These are phyloP conservation scores for Paxillus involutus DNA, from an alignment of 768 basidiomycete species.

Conservation along the genomic window DNA sequence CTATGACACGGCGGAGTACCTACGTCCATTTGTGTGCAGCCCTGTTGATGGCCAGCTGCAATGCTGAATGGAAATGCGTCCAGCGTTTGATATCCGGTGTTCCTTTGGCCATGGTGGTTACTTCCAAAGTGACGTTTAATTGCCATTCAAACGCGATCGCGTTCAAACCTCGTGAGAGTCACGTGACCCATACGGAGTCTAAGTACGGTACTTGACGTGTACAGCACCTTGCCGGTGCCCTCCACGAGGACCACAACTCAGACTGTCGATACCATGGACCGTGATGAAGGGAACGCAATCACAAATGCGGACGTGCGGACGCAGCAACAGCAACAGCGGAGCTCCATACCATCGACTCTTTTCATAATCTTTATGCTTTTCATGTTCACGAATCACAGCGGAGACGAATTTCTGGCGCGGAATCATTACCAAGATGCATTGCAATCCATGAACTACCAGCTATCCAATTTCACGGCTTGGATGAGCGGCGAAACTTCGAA, in stretches of 20 bases:
- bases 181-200: constrained; percentile 17
- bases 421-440: constrained; percentile 70
- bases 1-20: constrained; percentile 17
- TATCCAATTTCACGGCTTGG: constrained; percentile 78
- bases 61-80: constrained; percentile 49
- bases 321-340: constrained; percentile 44
- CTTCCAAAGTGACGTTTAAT: neutral
- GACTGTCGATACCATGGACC: constrained; percentile 26
- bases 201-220: neutral
- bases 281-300: constrained; percentile 21
- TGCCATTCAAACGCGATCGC: neutral
- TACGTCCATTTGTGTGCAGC: constrained; percentile 56
- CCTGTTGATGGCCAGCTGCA: constrained; percentile 53
- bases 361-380: constrained; percentile 75
- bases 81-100: constrained; percentile 44
- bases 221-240: neutral
- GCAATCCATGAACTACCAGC: constrained; percentile 52
- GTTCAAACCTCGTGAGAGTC: constrained; percentile 6
- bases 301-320: constrained; percentile 9
- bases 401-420: constrained; percentile 63
- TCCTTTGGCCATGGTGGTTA: constrained; percentile 18
- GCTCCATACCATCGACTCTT: constrained; percentile 70
- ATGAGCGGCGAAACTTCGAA: constrained; percentile 64
- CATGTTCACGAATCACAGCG: constrained; percentile 74
- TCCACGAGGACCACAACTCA: neutral